These are phyloP conservation scores for Vinca major DNA, from an alignment of 305 asterid species.

Conservation along the genomic window DNA sequence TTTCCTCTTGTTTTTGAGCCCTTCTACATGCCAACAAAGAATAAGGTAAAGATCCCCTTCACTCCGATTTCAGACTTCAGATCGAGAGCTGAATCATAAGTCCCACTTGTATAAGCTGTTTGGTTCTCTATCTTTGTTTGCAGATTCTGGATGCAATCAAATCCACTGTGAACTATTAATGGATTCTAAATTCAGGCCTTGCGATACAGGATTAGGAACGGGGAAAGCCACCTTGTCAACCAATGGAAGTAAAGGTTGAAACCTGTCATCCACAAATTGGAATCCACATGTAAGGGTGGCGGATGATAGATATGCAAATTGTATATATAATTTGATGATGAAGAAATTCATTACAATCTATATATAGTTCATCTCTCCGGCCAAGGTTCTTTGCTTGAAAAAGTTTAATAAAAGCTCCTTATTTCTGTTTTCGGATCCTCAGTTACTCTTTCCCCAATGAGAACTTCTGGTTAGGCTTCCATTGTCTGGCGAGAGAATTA, in stretches of 20 bases:
- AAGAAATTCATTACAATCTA: background rate
- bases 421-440: background rate
- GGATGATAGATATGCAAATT: background rate
- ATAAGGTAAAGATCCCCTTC: conserved; percentile 41
- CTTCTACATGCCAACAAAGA: conserved; percentile 82
- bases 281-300: background rate
- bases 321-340: too few relatives aligned
- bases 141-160: conserved; percentile 91
- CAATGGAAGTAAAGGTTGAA: background rate
- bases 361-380: too few relatives aligned
- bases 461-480: too few relatives aligned
- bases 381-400: background rate
- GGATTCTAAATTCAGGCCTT: background rate
- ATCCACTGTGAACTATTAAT: conserved; percentile 57
- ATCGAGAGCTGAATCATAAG: background rate
- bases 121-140: conserved; percentile 8
- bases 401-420: background rate
- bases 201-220: too few relatives aligned
- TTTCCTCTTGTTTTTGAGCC: conserved; percentile 94
- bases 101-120: background rate
- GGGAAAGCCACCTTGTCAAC: background rate
- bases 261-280: background rate
- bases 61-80: background rate
- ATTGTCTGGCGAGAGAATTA: too few relatives aligned
- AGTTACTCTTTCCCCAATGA: too few relatives aligned